Base-by-base conservation (phyloP, 1,139 yeast genomes). In the Schwanniomyces etchellsii region DNA sequence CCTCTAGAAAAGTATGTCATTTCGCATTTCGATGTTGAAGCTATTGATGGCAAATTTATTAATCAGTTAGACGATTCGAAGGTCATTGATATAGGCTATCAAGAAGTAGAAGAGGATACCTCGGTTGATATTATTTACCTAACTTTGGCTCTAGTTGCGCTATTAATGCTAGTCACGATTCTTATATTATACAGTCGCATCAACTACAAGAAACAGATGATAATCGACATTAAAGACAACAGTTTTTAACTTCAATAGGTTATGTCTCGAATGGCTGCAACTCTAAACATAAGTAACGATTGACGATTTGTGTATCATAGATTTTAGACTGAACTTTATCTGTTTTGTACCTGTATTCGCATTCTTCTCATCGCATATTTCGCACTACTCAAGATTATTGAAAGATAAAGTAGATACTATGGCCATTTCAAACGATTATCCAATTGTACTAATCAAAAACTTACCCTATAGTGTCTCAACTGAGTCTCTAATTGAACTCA, bases 391-490 rank as follows among this genome's bases (percentile, higher is more conserved):
- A 18, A 23, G 14, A 23, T 7, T 7, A 23, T 11, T 23, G 9
- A 23, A 23, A 7, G 9, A 23, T 13, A 23, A 11, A 18, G n/a
- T 9, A n/a, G 9, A n/a, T n/a, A 7, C 11, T 10, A 32, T 32
- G 35, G 18, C 35, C 9, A 20, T 28, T 6, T 14, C 31, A 20
- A 26, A 24, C 17, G 50, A 47, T 10, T 67, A 67, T 29, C 80
- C 80, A 3, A 70, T 74, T 24, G 59, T 79, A 7, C 62, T 63
- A 35, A 77, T 77, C 20, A 75, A 75, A 46, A 79, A 79, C 45
- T 59, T 79, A 11, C 79, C 85, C 1, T 78, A 69, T 45, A 64
- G 64, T 22, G 63, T 72, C 3, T 55, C 72, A 2, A 47, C 70
- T 0, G 60, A 57, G 2, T 70, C 75, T 17, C 51, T 80, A 16